Percentiles rank a stretch among this genome's conserved stretches.
Evolutionary conservation across 2,329 filamentous ascomycete species (phyloP).

Genomic region (Cyphellophora europaea): DNA sequence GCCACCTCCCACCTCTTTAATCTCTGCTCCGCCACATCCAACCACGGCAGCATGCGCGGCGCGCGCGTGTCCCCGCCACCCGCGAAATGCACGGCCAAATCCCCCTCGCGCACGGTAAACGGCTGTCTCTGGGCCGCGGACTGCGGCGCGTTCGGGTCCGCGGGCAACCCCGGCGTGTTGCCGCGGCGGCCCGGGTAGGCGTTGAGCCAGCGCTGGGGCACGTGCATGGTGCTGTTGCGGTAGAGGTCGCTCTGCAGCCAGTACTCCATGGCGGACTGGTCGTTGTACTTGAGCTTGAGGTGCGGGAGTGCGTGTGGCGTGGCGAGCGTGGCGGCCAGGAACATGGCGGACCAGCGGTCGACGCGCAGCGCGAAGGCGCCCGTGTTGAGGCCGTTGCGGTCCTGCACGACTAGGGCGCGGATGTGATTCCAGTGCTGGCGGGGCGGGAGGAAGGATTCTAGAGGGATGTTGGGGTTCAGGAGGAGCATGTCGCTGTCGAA

Average conservation of each 20-base stretch:
- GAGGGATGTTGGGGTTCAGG: conserved; percentile 25
- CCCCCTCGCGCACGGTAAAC: conserved; percentile 15
- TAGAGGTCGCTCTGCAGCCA: conserved; percentile 7
- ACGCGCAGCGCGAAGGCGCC: conserved; percentile 27
- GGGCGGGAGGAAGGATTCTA: conserved; percentile 27
- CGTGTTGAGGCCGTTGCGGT: conserved; percentile 26
- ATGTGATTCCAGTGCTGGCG: conserved; percentile 19
- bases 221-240: conserved; percentile 9
- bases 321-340: conserved; percentile 22
- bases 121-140: conserved; percentile 3
- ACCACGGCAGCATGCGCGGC: conserved; percentile 21
- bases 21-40: conserved; percentile 20
- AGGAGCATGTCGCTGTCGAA: conserved; percentile 26
- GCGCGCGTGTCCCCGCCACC: conserved; percentile 20
- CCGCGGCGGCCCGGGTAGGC: conserved; percentile 8
- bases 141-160: conserved; percentile 8
- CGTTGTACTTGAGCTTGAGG: conserved; percentile 16
- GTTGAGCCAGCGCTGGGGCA: conserved; percentile 17
- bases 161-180: conserved; percentile 4
- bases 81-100: conserved; percentile 25
- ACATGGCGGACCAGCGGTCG: conserved; percentile 24
- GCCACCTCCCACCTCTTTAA: conserved; percentile 17
- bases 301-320: conserved; percentile 20
- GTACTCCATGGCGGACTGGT: conserved; percentile 14
- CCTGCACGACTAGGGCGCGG: conserved; percentile 23